Evolutionary conservation across 352 stramenopile genomes (phyloP).

Genomic region (Phytopythium chamaehyphon): DNA sequence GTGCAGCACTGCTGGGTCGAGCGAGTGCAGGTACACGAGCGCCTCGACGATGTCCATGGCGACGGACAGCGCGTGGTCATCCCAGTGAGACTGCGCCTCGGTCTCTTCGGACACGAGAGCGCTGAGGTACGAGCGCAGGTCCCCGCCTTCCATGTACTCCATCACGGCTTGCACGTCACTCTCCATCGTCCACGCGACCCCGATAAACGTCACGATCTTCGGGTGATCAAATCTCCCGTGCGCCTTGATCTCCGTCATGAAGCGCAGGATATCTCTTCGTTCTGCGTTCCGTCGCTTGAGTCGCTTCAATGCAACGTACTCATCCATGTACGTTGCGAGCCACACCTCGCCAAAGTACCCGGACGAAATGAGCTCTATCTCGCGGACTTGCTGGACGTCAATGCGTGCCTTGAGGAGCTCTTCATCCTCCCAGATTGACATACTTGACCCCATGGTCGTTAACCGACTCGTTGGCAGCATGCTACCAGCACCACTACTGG

Average conservation of each 20-base stretch:
- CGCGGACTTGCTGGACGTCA: constrained; percentile 24
- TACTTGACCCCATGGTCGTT: neutral
- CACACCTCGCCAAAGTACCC: constrained; percentile 34
- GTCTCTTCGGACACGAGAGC: neutral
- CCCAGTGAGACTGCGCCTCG: constrained; percentile 6
- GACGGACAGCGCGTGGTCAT: constrained; percentile 14
- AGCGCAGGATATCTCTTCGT: constrained; percentile 25
- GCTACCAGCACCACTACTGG: constrained; percentile 7
- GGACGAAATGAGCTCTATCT: constrained; percentile 15
- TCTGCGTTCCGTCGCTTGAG: constrained; percentile 14
- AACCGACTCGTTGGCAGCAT: neutral
- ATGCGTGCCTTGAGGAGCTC: constrained; percentile 36
- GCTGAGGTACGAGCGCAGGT: constrained; percentile 28
- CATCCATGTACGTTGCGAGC: constrained; percentile 19
- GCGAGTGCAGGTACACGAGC: constrained; percentile 45
- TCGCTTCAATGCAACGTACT: constrained; percentile 25
- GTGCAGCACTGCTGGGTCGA: constrained; percentile 29
- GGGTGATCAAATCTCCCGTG: constrained; percentile 25
- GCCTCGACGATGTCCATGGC: constrained; percentile 27
- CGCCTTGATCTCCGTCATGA: constrained; percentile 30
- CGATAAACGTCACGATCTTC: constrained; percentile 36
- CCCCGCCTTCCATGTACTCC: constrained; percentile 43
- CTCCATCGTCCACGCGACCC: constrained; percentile 43
- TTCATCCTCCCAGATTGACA: constrained; percentile 46
- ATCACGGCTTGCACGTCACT: constrained; percentile 28